These are phyloP conservation scores for Pleurotus tuoliensis DNA, from an alignment of 768 basidiomycete genomes.

Conservation along the genomic window DNA sequence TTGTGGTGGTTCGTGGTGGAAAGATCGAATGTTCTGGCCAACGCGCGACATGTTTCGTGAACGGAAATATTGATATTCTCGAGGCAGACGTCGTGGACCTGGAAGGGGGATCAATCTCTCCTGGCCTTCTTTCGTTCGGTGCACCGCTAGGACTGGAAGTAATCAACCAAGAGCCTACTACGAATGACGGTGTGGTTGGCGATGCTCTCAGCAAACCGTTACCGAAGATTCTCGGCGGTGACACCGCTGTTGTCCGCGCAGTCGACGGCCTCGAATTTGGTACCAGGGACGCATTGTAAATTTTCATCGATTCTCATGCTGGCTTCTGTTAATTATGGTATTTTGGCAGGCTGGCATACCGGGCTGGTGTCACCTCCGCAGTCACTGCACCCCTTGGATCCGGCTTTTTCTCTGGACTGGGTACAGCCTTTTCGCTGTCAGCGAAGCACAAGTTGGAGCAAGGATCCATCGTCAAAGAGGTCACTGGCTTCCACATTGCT, in stretches of 20 bases:
- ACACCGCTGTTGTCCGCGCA: constrained; percentile 54
- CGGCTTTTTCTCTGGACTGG: constrained; percentile 58
- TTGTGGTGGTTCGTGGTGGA: constrained; percentile 43
- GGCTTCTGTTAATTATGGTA: not conserved
- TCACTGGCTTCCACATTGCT: constrained; percentile 62
- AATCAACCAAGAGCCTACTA: constrained; percentile 64
- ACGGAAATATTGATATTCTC: constrained; percentile 11
- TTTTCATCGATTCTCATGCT: constrained; percentile 11
- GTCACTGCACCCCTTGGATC: constrained; percentile 56
- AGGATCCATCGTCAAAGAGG: constrained; percentile 61
- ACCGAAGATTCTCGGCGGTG: constrained; percentile 49
- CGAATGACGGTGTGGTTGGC: constrained; percentile 60
- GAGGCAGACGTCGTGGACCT: constrained; percentile 51
- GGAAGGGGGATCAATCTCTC: constrained; percentile 61
- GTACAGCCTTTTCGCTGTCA: constrained; percentile 61
- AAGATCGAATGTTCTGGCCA: constrained; percentile 45
- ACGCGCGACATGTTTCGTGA: constrained; percentile 8
- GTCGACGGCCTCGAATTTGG: constrained; percentile 71
- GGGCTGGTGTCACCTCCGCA: constrained; percentile 66
- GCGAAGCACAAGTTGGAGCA: constrained; percentile 55
- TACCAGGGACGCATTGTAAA: constrained; percentile 69
- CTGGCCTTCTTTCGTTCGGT: constrained; percentile 71
- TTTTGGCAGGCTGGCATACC: constrained; percentile 55
- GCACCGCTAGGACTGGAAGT: constrained; percentile 67
- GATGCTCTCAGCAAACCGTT: constrained; percentile 47